Evolutionary conservation across 139 green algal species (phyloP), one percentile per base, ranked within the genome.

Genomic region (Chlorella vulgaris): DNA sequence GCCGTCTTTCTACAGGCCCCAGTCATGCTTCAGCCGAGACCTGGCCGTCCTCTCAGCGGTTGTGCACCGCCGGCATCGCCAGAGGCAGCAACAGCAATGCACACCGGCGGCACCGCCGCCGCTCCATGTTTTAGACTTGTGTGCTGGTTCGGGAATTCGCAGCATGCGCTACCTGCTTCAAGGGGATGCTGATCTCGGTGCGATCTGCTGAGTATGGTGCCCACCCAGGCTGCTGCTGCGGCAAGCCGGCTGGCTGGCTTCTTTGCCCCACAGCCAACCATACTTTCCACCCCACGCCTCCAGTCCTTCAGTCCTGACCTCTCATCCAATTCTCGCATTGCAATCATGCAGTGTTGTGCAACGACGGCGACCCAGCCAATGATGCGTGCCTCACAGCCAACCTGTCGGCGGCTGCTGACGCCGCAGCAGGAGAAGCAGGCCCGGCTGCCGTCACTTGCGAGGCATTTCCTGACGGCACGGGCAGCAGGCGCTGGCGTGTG

Each of bases 1-100:
- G 7, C 33, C 50, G 18, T 66, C 42, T 50, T 80, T 80, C n/a
- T 80, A 80, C 29, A 55, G 74, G 4, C 58, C 74, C 15, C 58
- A 80, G 39, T 80, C 74, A 7, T 80, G 74, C 58, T 70, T 80
- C 74, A 61, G 38, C 74, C 55, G 74, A 7, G 74, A 80, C n/a
- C 58, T 80, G 15, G 74, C 74, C 1, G 58, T 70, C 21, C 74
- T 80, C 28, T 80, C 74, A 10, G 74, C 58, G 2, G 58, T 70
- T 18, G 39, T 61, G n/a, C 74, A 80, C 38, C 38, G 53, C 73
- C 50, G 73, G 0, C n/a, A 40, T 10, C 69, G 31, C 28, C n/a
- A 35, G 53, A 29, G 50, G 73, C 73, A 40, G 36, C 53, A 29
- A 31, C 70, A 66, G 29, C 28, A 71, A 21, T 31, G 29, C 15